phyloP scores from a whole-genome alignment of 192 early-diverging fungal species.

The Blastocladiella britannica region DNA sequence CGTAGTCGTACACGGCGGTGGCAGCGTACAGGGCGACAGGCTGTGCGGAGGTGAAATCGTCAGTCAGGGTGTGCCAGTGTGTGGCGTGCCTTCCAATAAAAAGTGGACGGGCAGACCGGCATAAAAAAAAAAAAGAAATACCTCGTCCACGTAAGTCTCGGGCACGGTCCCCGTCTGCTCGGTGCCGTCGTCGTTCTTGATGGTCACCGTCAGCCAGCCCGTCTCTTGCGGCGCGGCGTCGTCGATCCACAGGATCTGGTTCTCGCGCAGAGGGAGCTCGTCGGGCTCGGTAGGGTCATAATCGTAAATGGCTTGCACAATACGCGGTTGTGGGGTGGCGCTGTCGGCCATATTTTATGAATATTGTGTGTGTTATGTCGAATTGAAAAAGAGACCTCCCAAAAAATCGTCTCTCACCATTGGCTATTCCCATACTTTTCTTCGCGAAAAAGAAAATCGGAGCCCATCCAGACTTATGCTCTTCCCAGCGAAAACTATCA shows the following conservation, averaged over 20 bases:
- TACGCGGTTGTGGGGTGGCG: too few species aligned
- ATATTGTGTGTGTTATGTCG: too few species aligned
- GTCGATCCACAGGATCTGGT: conserved; percentile 69
- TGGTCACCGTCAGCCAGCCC: conserved; percentile 76
- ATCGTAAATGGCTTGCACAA: conserved; percentile 51
- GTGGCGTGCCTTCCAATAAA: conserved; percentile 6
- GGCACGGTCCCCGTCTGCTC: conserved; percentile 63
- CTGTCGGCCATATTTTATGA: too few species aligned
- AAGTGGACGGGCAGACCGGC: not conserved
- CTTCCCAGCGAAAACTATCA: too few species aligned
- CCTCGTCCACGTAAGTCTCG: conserved; percentile 60
- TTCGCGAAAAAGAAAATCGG: too few species aligned
- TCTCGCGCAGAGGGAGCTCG: conserved; percentile 66
- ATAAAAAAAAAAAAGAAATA: conserved; percentile 1
- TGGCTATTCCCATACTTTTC: too few species aligned
- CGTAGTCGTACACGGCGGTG: conserved; percentile 62
- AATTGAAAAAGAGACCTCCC: too few species aligned
- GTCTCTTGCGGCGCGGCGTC: conserved; percentile 56
- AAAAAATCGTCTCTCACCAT: too few species aligned
- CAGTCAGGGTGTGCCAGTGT: conserved; percentile 5
- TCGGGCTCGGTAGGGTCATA: conserved; percentile 67
- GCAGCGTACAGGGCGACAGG: conserved; percentile 31
- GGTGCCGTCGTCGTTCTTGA: conserved; percentile 35
- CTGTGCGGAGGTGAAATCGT: conserved; percentile 12
- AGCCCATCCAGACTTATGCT: too few species aligned